Conservation (phyloP, 108 stramenopile genomes). For the Fragilariopsis cylindrus region DNA sequence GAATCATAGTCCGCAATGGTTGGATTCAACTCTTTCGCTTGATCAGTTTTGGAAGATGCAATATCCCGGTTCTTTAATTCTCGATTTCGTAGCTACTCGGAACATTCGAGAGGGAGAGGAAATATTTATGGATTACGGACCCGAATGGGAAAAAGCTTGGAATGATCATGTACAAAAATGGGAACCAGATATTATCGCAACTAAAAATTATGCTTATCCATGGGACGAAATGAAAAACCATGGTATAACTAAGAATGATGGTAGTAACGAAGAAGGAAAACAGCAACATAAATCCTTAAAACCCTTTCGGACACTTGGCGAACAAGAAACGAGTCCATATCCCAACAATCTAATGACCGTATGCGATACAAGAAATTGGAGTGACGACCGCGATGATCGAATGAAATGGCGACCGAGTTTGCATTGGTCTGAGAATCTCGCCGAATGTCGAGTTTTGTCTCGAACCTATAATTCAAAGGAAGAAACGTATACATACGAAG, state of each 20-base stretch:
- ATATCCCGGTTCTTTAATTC: conserved; percentile 22
- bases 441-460: conserved; percentile 30
- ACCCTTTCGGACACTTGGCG: not conserved
- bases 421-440: conserved; percentile 22
- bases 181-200: conserved; percentile 16
- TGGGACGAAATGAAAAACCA: not conserved
- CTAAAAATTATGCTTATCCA: conserved; percentile 1
- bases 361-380: not conserved
- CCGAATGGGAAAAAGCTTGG: conserved; percentile 64
- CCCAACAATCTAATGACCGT: conserved; percentile 3
- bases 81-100: conserved; percentile 36
- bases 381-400: not conserved
- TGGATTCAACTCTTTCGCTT: conserved; percentile 45
- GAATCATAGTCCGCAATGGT: conserved; percentile 42
- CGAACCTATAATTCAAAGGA: conserved; percentile 28
- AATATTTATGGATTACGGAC: conserved; percentile 69
- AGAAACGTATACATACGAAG: conserved; percentile 22
- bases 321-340: conserved; percentile 7
- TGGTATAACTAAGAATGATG: too few relatives aligned
- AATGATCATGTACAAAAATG: conserved; percentile 52
- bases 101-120: conserved; percentile 67
- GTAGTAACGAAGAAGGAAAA: too few relatives aligned
- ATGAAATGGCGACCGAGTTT: conserved; percentile 29
- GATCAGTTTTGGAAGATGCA: conserved; percentile 43
- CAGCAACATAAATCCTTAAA: not conserved